Evolutionary conservation across 371 early-diverging fungal species (phyloP).

Genomic region (Mucor sp.): DNA sequence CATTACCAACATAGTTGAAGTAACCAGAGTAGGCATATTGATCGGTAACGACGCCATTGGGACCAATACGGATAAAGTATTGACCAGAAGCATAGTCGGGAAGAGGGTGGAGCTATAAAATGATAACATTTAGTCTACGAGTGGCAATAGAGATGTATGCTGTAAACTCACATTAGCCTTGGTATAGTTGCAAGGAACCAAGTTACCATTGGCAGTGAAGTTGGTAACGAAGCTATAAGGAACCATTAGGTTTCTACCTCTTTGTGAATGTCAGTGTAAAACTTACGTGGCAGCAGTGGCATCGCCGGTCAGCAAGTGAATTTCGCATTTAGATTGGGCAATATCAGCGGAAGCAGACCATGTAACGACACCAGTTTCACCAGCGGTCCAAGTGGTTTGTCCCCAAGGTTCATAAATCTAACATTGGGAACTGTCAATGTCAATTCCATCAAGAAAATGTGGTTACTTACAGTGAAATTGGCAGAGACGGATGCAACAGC

Average conservation of each 20-base stretch:
- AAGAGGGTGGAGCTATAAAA: slow-evolving; percentile 19
- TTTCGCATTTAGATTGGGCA: slow-evolving; percentile 15
- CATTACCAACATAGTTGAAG: slow-evolving; percentile 22
- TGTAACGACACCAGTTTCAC: slow-evolving; percentile 12
- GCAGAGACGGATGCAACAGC: slow-evolving; percentile 12
- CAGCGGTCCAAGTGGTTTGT: slow-evolving; percentile 15
- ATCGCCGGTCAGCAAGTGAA: slow-evolving; percentile 24
- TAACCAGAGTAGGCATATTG: slow-evolving; percentile 17
- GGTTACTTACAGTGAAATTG: slow-evolving; percentile 13
- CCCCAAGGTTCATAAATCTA: slow-evolving; percentile 27
- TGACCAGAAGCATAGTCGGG: slow-evolving; percentile 25
- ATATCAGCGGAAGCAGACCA: slow-evolving; percentile 15
- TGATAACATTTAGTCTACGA: neutral
- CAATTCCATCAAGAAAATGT: neutral
- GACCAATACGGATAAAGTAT: slow-evolving; percentile 25
- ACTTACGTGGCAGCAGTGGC: slow-evolving; percentile 20
- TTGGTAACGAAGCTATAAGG: slow-evolving; percentile 21
- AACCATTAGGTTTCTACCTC: neutral
- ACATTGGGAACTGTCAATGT: neutral
- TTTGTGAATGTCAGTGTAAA: neutral
- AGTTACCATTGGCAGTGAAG: slow-evolving; percentile 22
- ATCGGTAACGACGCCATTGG: slow-evolving; percentile 7
- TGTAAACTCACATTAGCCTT: slow-evolving; percentile 16
- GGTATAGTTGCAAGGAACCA: slow-evolving; percentile 26
- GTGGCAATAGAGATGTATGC: neutral